A percentile compares a stretch with the other conserved stretches of the same genome.
Evolutionary conservation across 2,329 filamentous ascomycete genomes (phyloP).

Genomic region (Fonsecaea nubica): DNA sequence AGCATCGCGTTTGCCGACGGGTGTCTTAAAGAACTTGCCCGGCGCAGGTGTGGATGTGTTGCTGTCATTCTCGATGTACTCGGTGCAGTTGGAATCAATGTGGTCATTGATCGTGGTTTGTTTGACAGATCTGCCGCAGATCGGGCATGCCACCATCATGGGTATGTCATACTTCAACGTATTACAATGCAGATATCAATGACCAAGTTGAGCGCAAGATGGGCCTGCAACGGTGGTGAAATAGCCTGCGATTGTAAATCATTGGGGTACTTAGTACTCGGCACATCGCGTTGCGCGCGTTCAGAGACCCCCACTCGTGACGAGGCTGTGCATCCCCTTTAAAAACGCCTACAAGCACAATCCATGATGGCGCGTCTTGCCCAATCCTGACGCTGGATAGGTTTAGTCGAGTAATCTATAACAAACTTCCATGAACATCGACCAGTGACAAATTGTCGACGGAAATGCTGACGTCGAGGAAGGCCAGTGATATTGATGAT

Average conservation of each 20-base stretch:
- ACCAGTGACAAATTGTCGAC: no score
- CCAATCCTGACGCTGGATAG: no score
- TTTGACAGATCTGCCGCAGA: slow-evolving; percentile 76
- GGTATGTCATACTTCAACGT: slow-evolving; percentile 18
- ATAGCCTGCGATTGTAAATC: neutral
- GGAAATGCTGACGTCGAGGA: no score
- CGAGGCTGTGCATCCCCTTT: slow-evolving; percentile 14
- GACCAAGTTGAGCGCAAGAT: neutral
- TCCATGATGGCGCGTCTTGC: no score
- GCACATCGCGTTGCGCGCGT: neutral
- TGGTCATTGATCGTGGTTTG: slow-evolving; percentile 83
- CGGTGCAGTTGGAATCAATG: slow-evolving; percentile 81
- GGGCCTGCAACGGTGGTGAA: neutral
- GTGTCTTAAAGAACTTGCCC: slow-evolving; percentile 63
- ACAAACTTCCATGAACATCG: no score
- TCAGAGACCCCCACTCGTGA: neutral
- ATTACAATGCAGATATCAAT: neutral
- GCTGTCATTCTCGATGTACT: slow-evolving; percentile 60
- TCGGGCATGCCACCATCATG: slow-evolving; percentile 73
- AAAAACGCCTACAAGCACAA: no score
- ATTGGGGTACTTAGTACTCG: neutral
- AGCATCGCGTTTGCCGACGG: slow-evolving; percentile 49
- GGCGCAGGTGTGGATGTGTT: slow-evolving; percentile 47
- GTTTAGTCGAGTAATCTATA: no score
- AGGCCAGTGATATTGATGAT: no score